Evolutionary conservation across 805 yeast species (phyloP).

Genomic region (Saccharomycopsis malanga): DNA sequence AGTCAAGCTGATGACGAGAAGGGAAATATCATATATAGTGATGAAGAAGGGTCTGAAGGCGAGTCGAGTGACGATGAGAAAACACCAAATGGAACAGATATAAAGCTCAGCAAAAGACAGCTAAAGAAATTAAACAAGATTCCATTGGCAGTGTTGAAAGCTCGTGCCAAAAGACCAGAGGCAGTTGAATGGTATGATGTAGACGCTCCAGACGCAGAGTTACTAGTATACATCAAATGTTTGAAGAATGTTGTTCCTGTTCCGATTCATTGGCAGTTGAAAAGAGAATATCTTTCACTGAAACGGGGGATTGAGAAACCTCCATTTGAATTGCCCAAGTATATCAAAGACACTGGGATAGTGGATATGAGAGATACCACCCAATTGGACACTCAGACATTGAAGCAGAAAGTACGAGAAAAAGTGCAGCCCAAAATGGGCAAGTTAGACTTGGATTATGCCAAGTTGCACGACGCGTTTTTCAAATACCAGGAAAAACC

Average conservation of each 20-base stretch:
- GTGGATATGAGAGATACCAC: slow-evolving; percentile 71
- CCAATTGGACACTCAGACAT: slow-evolving; percentile 41
- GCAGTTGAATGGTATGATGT: slow-evolving; percentile 82
- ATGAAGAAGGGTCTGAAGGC: slow-evolving; percentile 24
- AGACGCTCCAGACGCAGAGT: slow-evolving; percentile 71
- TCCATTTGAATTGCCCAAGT: slow-evolving; percentile 73
- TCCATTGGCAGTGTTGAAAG: slow-evolving; percentile 61
- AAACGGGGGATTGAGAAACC: slow-evolving; percentile 59
- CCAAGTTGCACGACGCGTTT: slow-evolving; percentile 75
- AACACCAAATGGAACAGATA: not conserved
- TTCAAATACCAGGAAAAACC: slow-evolving; percentile 79
- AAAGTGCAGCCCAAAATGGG: slow-evolving; percentile 88
- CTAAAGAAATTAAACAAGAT: slow-evolving; percentile 47
- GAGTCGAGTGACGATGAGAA: slow-evolving; percentile 2
- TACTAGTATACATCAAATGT: slow-evolving; percentile 58
- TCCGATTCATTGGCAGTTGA: slow-evolving; percentile 79
- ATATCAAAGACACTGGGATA: slow-evolving; percentile 77
- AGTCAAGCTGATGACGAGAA: slow-evolving; percentile 23
- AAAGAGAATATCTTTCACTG: slow-evolving; percentile 64
- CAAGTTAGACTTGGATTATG: slow-evolving; percentile 76
- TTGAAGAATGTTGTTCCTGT: slow-evolving; percentile 63
- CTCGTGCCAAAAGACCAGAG: slow-evolving; percentile 55
- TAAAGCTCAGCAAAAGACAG: slow-evolving; percentile 40
- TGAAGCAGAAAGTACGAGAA: slow-evolving; percentile 72
- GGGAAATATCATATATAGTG: slow-evolving; percentile 17